Percentiles rank a stretch among this genome's conserved stretches.
These are phyloP conservation scores for Leccinum broughii DNA, from an alignment of 768 basidiomycete species.

Conservation along the genomic window DNA sequence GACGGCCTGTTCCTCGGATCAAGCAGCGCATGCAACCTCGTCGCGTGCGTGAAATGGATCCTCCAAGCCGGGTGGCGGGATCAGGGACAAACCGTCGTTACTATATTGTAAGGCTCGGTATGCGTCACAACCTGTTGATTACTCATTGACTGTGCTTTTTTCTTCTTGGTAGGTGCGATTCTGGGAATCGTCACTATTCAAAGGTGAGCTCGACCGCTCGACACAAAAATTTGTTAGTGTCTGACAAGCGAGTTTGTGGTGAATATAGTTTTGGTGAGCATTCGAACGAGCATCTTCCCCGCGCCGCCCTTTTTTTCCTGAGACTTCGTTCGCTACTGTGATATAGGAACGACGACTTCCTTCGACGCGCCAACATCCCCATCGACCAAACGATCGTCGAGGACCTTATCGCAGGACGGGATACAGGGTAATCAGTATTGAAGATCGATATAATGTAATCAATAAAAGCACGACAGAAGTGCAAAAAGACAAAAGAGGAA, in stretches of 20 bases:
- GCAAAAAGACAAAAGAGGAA: background rate
- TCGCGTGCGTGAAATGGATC: conserved; percentile 84
- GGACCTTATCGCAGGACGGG: conserved; percentile 34
- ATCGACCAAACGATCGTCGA: conserved; percentile 42
- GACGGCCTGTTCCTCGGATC: conserved; percentile 96
- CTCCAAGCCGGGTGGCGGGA: conserved; percentile 67
- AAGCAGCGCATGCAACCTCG: conserved; percentile 92
- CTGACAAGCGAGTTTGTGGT: background rate
- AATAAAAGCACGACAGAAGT: conserved; percentile 8
- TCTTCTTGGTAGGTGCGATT: conserved; percentile 68
- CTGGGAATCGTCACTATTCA: conserved; percentile 88
- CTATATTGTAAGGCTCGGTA: conserved; percentile 65
- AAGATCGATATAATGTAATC: conserved; percentile 8
- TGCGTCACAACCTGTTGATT: background rate
- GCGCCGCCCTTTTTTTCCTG: background rate
- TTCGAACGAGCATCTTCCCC: background rate
- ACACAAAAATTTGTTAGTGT: background rate
- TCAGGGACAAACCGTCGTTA: conserved; percentile 70
- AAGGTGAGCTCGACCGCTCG: conserved; percentile 52
- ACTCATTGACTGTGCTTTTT: background rate
- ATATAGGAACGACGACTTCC: conserved; percentile 54
- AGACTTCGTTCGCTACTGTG: background rate
- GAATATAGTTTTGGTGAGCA: conserved; percentile 49
- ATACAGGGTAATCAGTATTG: background rate
- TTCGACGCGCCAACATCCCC: conserved; percentile 42